Percentiles rank a stretch among this genome's conserved stretches.
These are phyloP conservation scores for Cutaneotrichosporon dermatis DNA, from an alignment of 1,284 basidiomycete genomes.

Conservation along the genomic window DNA sequence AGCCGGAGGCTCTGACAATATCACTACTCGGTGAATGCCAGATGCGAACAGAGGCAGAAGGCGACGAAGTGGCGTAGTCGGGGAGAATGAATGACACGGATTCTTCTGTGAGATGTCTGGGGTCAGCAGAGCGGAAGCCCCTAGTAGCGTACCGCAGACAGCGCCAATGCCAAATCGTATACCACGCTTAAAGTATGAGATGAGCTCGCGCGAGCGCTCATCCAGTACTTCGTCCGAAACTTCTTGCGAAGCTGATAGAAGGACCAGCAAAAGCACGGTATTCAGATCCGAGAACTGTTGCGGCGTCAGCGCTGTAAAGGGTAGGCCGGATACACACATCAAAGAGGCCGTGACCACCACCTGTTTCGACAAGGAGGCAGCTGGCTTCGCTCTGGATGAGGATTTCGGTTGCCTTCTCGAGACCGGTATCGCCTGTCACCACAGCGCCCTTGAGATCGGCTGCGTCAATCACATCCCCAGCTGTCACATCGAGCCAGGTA, in stretches of 20 bases:
- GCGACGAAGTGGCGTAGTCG: conserved; percentile 23
- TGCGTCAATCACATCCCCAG: conserved; percentile 6
- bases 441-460: not conserved
- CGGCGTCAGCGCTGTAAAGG: not conserved
- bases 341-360: conserved; percentile 27
- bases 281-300: conserved; percentile 38
- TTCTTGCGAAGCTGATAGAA: conserved; percentile 23
- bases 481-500: conserved; percentile 27
- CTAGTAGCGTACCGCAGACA: conserved; percentile 28
- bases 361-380: conserved; percentile 27
- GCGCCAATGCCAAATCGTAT: conserved; percentile 24
- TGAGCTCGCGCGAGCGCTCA: conserved; percentile 21
- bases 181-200: conserved; percentile 17
- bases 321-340: conserved; percentile 26
- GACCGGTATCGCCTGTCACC: conserved; percentile 21
- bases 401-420: conserved; percentile 40
- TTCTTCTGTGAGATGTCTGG: conserved; percentile 40
- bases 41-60: conserved; percentile 34
- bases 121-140: not conserved
- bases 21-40: conserved; percentile 34
- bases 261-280: conserved; percentile 35
- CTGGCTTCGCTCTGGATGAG: conserved; percentile 21
- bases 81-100: conserved; percentile 26
- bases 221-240: conserved; percentile 11
- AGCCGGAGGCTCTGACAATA: conserved; percentile 15